Evolutionary conservation across 2,329 filamentous ascomycete genomes (phyloP), one percentile per base, ranked within the genome.

Genomic region (Blastomyces silverae): DNA sequence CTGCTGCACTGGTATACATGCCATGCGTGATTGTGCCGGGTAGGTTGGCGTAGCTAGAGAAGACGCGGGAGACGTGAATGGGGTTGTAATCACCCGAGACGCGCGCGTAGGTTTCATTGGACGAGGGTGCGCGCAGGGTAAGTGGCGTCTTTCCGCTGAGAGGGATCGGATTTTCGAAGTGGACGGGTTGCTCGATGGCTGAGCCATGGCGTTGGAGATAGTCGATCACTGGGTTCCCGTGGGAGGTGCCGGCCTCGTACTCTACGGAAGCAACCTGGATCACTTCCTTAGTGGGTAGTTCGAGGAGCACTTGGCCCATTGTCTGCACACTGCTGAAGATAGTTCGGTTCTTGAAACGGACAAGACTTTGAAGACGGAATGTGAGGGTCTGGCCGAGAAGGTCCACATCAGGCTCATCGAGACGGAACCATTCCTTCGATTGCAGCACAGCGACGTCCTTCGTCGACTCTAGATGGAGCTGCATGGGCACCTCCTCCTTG

Each of bases 41-140:
- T 20, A 99, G 84, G 76, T 92, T 94, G 75, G 94, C 95, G 73
- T 97, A 99, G 79, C 87, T 91, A 42, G 94, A 90, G 80, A 99
- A 99, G 64, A 97, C 91, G 64, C 94, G 89, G 15, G 94, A 97
- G 56, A 99, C 94, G 82, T 99, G 94, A 68, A 99, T 99, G 31
- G 94, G 94, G 79, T 99, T 99, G 85, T 92, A 99, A 77, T 99
- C 94, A 58, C 94, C 94, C 62, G 95, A 99, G 22, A 99, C 94
- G 70, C 92, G 90, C 67, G 94, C 95, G 73, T 99, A 99, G 39
- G 91, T 96, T 82, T 99, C 94, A 79, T 99, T 99, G 64, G 92
- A 96, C 22, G 92, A 89, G 64, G 94, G 94, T 7, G 94, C 93
- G 74, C 92, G 92, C 63, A 99, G 84, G 69, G 89, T 87, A 67